Evolutionary conservation across 176 grass and related monocot genomes (phyloP).

Genomic region (Ensete glaucum): DNA sequence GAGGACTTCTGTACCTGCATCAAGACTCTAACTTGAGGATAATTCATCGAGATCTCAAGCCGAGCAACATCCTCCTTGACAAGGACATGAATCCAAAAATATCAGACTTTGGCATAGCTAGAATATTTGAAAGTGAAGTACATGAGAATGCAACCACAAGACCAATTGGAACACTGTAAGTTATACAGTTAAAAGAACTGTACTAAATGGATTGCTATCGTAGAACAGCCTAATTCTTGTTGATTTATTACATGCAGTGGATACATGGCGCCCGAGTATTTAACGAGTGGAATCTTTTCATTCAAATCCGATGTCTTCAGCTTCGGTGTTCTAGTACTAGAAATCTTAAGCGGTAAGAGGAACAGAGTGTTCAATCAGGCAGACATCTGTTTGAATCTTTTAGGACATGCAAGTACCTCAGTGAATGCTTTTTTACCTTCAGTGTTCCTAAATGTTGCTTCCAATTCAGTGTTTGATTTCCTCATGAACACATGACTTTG

Average conservation of each 20-base stretch:
- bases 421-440: neutral
- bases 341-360: slow-evolving; percentile 68
- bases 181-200: neutral
- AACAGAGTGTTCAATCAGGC: slow-evolving; percentile 35
- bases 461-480: neutral
- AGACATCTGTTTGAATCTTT: slow-evolving; percentile 37
- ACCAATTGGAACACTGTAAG: slow-evolving; percentile 48
- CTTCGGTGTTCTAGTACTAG: slow-evolving; percentile 65
- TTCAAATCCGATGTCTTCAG: slow-evolving; percentile 82
- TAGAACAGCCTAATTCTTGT: slow-evolving; percentile 7
- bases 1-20: slow-evolving; percentile 58
- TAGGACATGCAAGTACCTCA: slow-evolving; percentile 40
- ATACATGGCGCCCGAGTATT: slow-evolving; percentile 52
- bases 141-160: slow-evolving; percentile 24
- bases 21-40: slow-evolving; percentile 51
- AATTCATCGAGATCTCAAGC: slow-evolving; percentile 57
- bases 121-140: slow-evolving; percentile 24
- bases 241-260: neutral
- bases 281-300: slow-evolving; percentile 22
- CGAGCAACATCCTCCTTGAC: slow-evolving; percentile 60
- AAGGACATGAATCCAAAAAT: slow-evolving; percentile 62
- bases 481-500: neutral
- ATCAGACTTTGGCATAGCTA: slow-evolving; percentile 55
- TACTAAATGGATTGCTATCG: neutral
- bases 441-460: neutral